phyloP scores from a whole-genome alignment of 768 basidiomycete genomes.

The Neoboletus magnificus region DNA sequence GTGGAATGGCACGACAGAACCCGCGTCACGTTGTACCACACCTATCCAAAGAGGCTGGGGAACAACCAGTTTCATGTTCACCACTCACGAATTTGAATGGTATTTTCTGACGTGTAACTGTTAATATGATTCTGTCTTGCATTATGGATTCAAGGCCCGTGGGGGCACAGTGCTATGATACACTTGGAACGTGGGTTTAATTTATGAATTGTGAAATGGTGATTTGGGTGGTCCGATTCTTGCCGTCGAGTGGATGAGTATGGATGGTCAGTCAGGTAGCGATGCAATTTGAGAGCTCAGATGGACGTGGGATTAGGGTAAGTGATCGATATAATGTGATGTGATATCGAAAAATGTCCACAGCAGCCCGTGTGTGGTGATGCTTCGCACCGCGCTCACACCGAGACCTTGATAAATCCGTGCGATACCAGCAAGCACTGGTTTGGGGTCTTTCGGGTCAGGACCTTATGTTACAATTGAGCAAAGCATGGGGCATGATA shows the following conservation, averaged over 20 bases:
- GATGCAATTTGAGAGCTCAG: neutral
- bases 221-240: conserved; percentile 2
- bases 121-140: conserved; percentile 7
- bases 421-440: conserved; percentile 70
- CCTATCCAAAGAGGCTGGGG: neutral
- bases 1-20: conserved; percentile 5
- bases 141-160: conserved; percentile 8
- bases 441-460: conserved; percentile 73
- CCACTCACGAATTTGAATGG: neutral
- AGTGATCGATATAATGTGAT: conserved; percentile 66
- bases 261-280: conserved; percentile 5
- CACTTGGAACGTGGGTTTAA: conserved; percentile 19
- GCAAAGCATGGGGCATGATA: neutral
- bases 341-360: conserved; percentile 92
- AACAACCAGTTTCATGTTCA: neutral
- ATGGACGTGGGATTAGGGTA: conserved; percentile 34
- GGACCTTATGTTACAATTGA: conserved; percentile 49
- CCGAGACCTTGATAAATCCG: conserved; percentile 92
- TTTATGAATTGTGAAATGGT: conserved; percentile 10
- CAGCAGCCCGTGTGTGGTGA: conserved; percentile 88
- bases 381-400: conserved; percentile 87
- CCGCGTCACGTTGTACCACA: conserved; percentile 4
- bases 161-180: conserved; percentile 23
- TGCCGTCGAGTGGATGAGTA: conserved; percentile 11
- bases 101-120: neutral